Percentiles rank a stretch among this genome's conserved stretches.
phyloP scores from a whole-genome alignment of 108 stramenopile species.

The Aurantiochytrium sp. region DNA sequence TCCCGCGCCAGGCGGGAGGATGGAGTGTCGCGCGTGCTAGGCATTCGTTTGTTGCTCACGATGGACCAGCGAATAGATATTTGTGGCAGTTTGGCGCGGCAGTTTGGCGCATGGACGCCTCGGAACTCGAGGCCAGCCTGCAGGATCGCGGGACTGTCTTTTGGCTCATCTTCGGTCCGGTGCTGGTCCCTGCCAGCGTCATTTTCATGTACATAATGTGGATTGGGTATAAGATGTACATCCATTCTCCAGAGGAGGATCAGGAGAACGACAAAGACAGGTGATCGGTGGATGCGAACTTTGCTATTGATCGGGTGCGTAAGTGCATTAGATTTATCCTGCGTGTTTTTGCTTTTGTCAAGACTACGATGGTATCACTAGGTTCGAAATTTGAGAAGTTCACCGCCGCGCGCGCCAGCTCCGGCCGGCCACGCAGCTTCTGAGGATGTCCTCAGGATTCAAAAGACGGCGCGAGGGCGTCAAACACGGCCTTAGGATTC shows the following conservation, averaged over 20 bases:
- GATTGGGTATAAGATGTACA: conserved; percentile 12
- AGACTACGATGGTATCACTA: too few species aligned
- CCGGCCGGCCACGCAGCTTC: too few species aligned
- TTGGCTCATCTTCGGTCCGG: background rate
- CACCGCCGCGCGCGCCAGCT: too few species aligned
- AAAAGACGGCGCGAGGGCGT: background rate
- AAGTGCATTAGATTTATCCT: too few species aligned
- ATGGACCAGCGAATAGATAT: background rate
- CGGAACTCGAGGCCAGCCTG: background rate
- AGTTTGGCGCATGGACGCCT: background rate
- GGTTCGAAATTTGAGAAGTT: too few species aligned
- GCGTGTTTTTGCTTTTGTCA: too few species aligned
- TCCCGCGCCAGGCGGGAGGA: too few species aligned
- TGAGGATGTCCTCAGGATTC: background rate
- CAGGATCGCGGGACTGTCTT: background rate
- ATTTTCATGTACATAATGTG: conserved; percentile 27
- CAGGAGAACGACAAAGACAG: background rate
- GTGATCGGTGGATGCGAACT: too few species aligned
- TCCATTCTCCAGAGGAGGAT: background rate
- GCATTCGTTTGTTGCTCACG: too few species aligned
- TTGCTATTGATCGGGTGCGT: too few species aligned
- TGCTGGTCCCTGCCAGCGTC: background rate
- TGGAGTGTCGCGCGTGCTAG: too few species aligned
- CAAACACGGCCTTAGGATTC: background rate
- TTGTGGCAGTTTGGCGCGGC: background rate